phyloP scores from a whole-genome alignment of 2,329 filamentous ascomycete genomes.

The Plenodomus tracheiphilus region DNA sequence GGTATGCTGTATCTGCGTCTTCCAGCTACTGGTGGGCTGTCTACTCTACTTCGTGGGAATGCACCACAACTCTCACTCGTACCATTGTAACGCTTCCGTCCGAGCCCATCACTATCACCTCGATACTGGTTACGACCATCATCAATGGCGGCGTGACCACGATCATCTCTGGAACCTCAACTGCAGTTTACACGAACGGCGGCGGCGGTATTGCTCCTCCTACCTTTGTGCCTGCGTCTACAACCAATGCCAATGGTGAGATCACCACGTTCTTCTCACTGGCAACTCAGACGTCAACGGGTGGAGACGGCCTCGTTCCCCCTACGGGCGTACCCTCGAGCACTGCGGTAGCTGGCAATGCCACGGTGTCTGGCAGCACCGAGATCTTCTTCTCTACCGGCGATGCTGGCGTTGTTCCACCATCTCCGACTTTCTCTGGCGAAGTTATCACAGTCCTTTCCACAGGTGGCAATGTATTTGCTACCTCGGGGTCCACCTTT shows the following conservation, averaged over 20 bases:
- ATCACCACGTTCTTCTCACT: slow-evolving; percentile 27
- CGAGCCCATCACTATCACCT: slow-evolving; percentile 10
- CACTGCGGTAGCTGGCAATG: slow-evolving; percentile 7
- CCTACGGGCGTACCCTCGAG: slow-evolving; percentile 6
- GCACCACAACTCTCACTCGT: slow-evolving; percentile 22
- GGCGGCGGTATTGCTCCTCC: slow-evolving; percentile 18
- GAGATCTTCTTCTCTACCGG: slow-evolving; percentile 17
- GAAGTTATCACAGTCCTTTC: slow-evolving; percentile 8
- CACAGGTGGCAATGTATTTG: slow-evolving; percentile 6
- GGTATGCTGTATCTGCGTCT: slow-evolving; percentile 27
- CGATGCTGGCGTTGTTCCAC: slow-evolving; percentile 14
- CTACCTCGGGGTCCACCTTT: slow-evolving; percentile 4
- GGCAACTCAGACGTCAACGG: slow-evolving; percentile 20
- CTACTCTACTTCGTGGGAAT: slow-evolving; percentile 30
- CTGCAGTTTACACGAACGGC: slow-evolving; percentile 15
- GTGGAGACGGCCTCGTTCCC: slow-evolving; percentile 16
- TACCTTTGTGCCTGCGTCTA: slow-evolving; percentile 28
- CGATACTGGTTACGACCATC: slow-evolving; percentile 24
- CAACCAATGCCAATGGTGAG: slow-evolving; percentile 22
- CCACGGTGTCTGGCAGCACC: slow-evolving; percentile 14
- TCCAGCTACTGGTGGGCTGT: slow-evolving; percentile 32
- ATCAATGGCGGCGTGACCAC: slow-evolving; percentile 26
- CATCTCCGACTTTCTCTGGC: slow-evolving; percentile 3
- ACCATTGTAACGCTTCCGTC: slow-evolving; percentile 26
- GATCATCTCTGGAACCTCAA: slow-evolving; percentile 28